Percentiles rank a stretch among this genome's conserved stretches.
phyloP scores from a whole-genome alignment of 169 alveolate genomes.

The Cryptosporidium ubiquitum region DNA sequence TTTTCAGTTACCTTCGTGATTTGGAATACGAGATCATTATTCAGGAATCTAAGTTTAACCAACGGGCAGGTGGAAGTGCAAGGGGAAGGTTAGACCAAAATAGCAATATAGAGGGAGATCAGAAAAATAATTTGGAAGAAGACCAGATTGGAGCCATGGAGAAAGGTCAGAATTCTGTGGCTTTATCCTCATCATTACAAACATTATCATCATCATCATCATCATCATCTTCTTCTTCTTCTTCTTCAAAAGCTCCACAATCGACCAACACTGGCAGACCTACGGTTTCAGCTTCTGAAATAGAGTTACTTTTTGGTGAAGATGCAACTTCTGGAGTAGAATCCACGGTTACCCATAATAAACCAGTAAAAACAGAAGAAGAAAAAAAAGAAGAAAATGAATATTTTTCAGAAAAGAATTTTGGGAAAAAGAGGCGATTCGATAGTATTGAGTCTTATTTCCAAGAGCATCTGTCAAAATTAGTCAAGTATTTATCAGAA shows the following conservation, averaged over 20 bases:
- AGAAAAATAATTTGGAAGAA: background rate
- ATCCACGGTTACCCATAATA: background rate
- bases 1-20: slow-evolving; percentile 33
- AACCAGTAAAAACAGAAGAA: background rate
- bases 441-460: slow-evolving; percentile 41
- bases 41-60: slow-evolving; percentile 30
- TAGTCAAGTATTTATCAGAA: slow-evolving; percentile 41
- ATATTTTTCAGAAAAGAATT: background rate
- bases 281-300: background rate
- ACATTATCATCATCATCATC: no score
- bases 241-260: background rate
- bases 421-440: slow-evolving; percentile 6
- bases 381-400: background rate
- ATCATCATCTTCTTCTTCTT: no score
- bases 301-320: slow-evolving; percentile 7
- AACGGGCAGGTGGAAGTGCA: background rate
- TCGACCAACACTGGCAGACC: background rate
- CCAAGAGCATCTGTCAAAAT: slow-evolving; percentile 19
- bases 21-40: slow-evolving; percentile 39
- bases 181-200: no score
- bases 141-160: background rate
- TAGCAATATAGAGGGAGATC: background rate
- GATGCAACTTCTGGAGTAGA: background rate
- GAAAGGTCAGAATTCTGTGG: background rate
- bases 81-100: background rate